Evolutionary conservation across 495 filamentous ascomycete genomes (phyloP), one percentile per base, ranked within the genome.

Genomic region (Podospora appendiculata): DNA sequence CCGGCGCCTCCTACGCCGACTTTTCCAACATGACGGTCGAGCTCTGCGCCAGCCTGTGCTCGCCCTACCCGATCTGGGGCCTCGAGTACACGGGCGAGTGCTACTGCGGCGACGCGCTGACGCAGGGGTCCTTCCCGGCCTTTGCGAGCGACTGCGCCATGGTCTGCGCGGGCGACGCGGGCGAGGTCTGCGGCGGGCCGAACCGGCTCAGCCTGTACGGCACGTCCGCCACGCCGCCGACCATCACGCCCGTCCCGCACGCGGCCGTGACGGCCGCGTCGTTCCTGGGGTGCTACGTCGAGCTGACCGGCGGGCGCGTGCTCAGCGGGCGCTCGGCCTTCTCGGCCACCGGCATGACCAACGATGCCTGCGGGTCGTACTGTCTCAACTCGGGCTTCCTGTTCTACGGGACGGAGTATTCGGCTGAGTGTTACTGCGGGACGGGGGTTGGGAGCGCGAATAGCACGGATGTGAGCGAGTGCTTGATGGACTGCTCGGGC

Each of bases 21-120:
- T 52, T 49, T 17, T 35, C n/a, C 3, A 36, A 9, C 45, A 64
- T 62, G 59, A 64, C 59, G 1, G 10, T 55, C 12, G 43, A 41
- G 13, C 2, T 14, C 7, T 64, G 61, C 47, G 48, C 50, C 6
- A 51, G 57, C 9, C 57, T 52, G 32, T 76, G 73, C 54, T 41
- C 33, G 18, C 17, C 6, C n/a, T 64, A 43, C 14, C 0, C 36
- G 11, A 25, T 51, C 35, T 61, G 45, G 35, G 61, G 61, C 5
- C 32, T 59, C 13, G 81, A 89, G 62, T 85, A 83, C 54, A 77
- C 74, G 45, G 72, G 71, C 45, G 74, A 82, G 59, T 85, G 82
- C 63, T 83, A 78, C 59, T 86, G 82, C 61, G 80, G 77, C 38
- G 78, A 79, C 56, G 56, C 56, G 16, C 56, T 75, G n/a, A 58